A percentile compares a stretch with the other conserved stretches of the same genome.
Evolutionary conservation across 352 stramenopile genomes (phyloP).

Genomic region (Phytophthora citricola): DNA sequence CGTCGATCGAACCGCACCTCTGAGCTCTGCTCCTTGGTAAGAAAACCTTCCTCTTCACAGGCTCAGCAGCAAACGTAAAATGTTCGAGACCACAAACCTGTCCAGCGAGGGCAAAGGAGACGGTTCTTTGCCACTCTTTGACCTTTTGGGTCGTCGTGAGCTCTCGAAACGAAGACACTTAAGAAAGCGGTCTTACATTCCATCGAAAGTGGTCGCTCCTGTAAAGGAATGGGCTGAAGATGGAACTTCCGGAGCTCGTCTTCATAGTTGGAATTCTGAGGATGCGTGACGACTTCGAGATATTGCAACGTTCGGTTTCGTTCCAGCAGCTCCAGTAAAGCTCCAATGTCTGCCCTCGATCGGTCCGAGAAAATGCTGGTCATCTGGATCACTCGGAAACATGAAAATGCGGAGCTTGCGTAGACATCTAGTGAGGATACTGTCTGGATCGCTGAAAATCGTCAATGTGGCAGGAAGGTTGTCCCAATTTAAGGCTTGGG

Average conservation of each 20-base stretch:
- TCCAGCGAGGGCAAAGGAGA: neutral
- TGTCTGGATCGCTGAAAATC: neutral
- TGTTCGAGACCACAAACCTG: neutral
- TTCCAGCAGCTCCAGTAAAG: neutral
- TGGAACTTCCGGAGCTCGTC: neutral
- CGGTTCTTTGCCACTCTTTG: neutral
- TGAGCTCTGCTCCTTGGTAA: neutral
- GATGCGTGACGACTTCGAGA: neutral
- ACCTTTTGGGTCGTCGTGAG: neutral
- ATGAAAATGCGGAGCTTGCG: neutral
- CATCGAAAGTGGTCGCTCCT: neutral
- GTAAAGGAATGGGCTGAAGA: neutral
- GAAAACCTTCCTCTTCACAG: neutral
- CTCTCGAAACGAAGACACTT: neutral
- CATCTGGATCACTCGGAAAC: no score
- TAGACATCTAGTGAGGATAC: neutral
- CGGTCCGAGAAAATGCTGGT: no score
- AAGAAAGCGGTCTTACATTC: neutral
- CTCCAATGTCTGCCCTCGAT: neutral
- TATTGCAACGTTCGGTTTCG: neutral
- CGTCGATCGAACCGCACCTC: no score
- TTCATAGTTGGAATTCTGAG: neutral
- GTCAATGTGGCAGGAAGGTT: neutral
- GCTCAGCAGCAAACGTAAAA: neutral
- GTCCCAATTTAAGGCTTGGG: neutral